Conservation (phyloP, 352 stramenopile species). For the Phytophthora multivora region DNA sequence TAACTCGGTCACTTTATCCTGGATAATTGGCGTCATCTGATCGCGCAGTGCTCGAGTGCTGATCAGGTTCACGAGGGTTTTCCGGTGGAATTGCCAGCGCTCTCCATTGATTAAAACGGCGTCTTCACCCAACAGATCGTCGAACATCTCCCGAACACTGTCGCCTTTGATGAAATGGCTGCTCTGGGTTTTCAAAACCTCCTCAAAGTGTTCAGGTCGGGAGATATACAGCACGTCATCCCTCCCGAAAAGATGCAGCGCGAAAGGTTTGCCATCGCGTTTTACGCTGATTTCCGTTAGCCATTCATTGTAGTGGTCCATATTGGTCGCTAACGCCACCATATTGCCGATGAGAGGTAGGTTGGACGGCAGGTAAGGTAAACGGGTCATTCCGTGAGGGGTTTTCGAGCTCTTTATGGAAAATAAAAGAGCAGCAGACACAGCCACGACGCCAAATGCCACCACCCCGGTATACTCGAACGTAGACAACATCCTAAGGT, state of each 20-base stretch:
- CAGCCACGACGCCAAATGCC: too few species aligned
- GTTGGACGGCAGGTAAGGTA: not conserved
- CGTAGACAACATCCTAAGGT: too few species aligned
- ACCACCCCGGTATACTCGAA: too few species aligned
- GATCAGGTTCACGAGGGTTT: constrained; percentile 84
- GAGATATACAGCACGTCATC: constrained; percentile 6
- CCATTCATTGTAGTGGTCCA: not conserved
- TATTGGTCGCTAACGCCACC: not conserved
- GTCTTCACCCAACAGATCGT: constrained; percentile 58
- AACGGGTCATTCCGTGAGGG: too few species aligned
- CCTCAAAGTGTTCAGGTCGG: constrained; percentile 11
- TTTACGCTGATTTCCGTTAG: not conserved
- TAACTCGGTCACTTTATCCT: constrained; percentile 17
- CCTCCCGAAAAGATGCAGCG: constrained; percentile 8
- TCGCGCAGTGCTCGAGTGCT: constrained; percentile 48
- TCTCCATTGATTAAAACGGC: constrained; percentile 64
- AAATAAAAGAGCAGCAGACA: too few species aligned
- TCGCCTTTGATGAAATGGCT: constrained; percentile 12
- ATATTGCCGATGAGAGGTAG: not conserved
- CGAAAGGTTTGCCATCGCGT: constrained; percentile 8
- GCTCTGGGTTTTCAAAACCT: constrained; percentile 10
- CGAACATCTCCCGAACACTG: constrained; percentile 5
- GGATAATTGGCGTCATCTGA: constrained; percentile 43
- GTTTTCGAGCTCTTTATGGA: too few species aligned
- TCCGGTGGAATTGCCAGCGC: constrained; percentile 66